Percentiles rank a stretch among this genome's conserved stretches.
phyloP scores from a whole-genome alignment of 2,329 filamentous ascomycete species.

The Penicillium hesseltinei region DNA sequence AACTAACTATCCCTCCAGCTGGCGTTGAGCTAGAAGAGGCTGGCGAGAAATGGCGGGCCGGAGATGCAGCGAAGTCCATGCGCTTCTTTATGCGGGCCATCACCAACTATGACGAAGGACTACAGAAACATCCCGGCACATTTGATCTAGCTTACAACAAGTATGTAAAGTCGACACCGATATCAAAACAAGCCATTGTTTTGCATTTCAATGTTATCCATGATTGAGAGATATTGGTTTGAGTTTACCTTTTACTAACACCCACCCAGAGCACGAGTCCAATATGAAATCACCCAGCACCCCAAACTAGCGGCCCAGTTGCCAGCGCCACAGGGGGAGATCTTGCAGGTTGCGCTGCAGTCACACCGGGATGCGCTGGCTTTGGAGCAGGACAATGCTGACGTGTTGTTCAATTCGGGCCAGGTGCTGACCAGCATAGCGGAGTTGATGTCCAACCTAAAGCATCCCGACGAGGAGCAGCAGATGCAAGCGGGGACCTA shows the following conservation, averaged over 20 bases:
- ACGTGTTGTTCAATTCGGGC: slow-evolving; percentile 69
- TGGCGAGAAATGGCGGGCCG: slow-evolving; percentile 71
- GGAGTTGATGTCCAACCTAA: slow-evolving; percentile 58
- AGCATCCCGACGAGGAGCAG: slow-evolving; percentile 43
- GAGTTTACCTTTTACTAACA: slow-evolving; percentile 4
- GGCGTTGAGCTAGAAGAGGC: slow-evolving; percentile 69
- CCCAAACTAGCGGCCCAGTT: slow-evolving; percentile 60
- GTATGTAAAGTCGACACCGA: slow-evolving; percentile 40
- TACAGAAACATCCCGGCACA: slow-evolving; percentile 58
- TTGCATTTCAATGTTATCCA: background rate
- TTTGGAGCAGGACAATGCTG: slow-evolving; percentile 62
- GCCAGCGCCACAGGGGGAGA: slow-evolving; percentile 52
- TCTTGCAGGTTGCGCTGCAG: slow-evolving; percentile 59
- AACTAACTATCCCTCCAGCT: slow-evolving; percentile 36
- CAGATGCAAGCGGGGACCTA: slow-evolving; percentile 51
- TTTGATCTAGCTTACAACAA: slow-evolving; percentile 77
- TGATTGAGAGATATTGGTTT: background rate
- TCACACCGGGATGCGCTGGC: slow-evolving; percentile 63
- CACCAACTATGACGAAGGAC: slow-evolving; percentile 63
- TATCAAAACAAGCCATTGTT: background rate
- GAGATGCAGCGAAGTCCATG: slow-evolving; percentile 64
- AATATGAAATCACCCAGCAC: slow-evolving; percentile 69
- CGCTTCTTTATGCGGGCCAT: slow-evolving; percentile 62
- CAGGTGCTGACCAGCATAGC: slow-evolving; percentile 67
- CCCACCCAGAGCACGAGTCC: slow-evolving; percentile 58